Conservation (phyloP, 1,284 basidiomycete genomes). For the Papiliotrema flavescens region DNA sequence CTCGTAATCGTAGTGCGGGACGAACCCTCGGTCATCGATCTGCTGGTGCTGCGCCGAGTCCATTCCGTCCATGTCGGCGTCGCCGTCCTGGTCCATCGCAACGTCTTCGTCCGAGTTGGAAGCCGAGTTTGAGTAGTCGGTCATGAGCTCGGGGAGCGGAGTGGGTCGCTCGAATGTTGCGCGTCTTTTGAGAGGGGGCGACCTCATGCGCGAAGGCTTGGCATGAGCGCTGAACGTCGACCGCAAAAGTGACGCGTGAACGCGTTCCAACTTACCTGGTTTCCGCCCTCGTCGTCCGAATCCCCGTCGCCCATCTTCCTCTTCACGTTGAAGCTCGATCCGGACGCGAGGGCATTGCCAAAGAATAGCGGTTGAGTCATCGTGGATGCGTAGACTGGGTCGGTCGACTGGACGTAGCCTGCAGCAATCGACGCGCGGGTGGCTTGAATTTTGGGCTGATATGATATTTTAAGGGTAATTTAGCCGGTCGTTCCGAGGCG, state of each 20-base stretch:
- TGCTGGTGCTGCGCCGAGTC: neutral
- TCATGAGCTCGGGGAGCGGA: conserved; percentile 35
- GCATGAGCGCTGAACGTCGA: too few relatives aligned
- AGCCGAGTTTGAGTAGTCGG: conserved; percentile 34
- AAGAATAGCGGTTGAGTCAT: conserved; percentile 25
- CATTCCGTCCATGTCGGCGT: conserved; percentile 10
- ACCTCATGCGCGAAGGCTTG: conserved; percentile 4
- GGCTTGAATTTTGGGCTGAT: too few relatives aligned
- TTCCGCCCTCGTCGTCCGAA: conserved; percentile 15
- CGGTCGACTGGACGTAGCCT: neutral
- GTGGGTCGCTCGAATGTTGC: conserved; percentile 6
- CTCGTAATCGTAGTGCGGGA: conserved; percentile 5
- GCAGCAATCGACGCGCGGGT: too few relatives aligned
- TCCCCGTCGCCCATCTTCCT: conserved; percentile 28
- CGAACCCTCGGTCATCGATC: conserved; percentile 3
- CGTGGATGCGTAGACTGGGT: neutral
- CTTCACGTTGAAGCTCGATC: conserved; percentile 37
- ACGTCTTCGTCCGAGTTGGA: conserved; percentile 33
- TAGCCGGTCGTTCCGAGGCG: too few relatives aligned
- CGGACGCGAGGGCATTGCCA: conserved; percentile 17
- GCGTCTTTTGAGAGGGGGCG: conserved; percentile 22
- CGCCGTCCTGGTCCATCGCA: conserved; percentile 33
- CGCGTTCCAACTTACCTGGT: conserved; percentile 19
- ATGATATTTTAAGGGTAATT: too few relatives aligned
- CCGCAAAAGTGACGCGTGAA: too few relatives aligned